Base-by-base conservation (phyloP, 495 filamentous ascomycete genomes). In the Penicillium herquei region DNA sequence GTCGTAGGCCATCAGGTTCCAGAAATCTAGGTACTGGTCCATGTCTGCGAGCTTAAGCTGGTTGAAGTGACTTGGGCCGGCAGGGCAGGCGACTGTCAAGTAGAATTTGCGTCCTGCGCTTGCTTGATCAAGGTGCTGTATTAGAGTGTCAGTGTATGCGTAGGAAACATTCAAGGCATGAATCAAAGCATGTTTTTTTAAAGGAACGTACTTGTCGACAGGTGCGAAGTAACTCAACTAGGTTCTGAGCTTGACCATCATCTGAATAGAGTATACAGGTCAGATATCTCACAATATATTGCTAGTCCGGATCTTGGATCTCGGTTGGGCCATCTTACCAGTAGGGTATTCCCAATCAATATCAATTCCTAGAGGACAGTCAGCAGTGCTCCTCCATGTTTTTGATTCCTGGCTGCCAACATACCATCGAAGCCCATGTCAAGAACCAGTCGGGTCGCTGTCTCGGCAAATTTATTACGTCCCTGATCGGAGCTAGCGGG, bases 1-100 rank as follows among this genome's bases (percentile, higher is more conserved):
- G 69, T 92, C 89, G 68, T 92, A 92, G 3, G 87, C 86, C 88
- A 94, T 92, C n/a, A 82, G 70, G 51, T 76, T 76, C 82, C 90
- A 95, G 59, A 90, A 87, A 70, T 97, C 92, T 17, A 96, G 73
- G 51, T 85, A 84, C 18, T 70, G 72, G 49, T 89, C 86, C 87
- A 97, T 95, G 30, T 78, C 76, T 3, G 62, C 54, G 10, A 96
- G 70, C 26, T 84, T 77, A 51, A 96, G 71, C 54, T 84, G 83
- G 18, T 78, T 68, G 67, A 90, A 94, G 66, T 96, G 87, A 14
- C 71, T 64, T 2, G 87, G 70, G 3, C 73, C 73, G 63, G 79
- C 79, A 12, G 79, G 78, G 40, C 77, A 87, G 39, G 93, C 92
- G 55, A 96, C 82, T 8, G 88, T 92, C 55, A 97, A 80, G 11